Conservation (phyloP, 495 filamentous ascomycete species). For the Annulohypoxylon bovei region DNA sequence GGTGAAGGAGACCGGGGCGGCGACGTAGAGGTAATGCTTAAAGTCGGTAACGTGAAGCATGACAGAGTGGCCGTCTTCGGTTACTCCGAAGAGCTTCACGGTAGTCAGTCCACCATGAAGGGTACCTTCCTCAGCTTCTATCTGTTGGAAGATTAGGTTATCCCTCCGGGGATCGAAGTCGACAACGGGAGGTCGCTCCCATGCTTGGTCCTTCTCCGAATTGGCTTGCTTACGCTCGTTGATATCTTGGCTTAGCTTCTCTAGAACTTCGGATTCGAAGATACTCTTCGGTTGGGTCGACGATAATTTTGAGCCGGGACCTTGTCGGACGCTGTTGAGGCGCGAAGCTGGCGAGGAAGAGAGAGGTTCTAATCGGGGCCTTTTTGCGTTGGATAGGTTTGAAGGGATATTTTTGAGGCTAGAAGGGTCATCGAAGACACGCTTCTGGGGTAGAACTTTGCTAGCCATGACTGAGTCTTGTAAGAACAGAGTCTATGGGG, state of each 20-base stretch:
- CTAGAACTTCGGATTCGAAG: constrained; percentile 93
- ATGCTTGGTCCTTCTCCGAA: constrained; percentile 92
- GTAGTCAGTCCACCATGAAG: constrained; percentile 75
- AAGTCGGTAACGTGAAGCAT: constrained; percentile 96
- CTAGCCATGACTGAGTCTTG: constrained; percentile 51
- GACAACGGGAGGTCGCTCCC: constrained; percentile 80
- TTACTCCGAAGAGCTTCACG: constrained; percentile 95
- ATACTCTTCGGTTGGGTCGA: constrained; percentile 89
- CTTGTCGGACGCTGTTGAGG: constrained; percentile 68
- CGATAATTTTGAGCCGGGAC: constrained; percentile 67
- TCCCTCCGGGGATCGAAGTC: constrained; percentile 77
- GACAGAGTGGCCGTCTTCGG: constrained; percentile 92
- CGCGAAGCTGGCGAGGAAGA: constrained; percentile 62
- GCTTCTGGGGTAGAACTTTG: constrained; percentile 62
- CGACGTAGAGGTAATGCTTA: constrained; percentile 94
- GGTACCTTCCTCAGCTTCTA: constrained; percentile 91
- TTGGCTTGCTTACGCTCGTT: constrained; percentile 82
- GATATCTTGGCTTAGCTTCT: constrained; percentile 94
- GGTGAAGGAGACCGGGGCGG: constrained; percentile 83
- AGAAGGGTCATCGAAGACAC: constrained; percentile 61
- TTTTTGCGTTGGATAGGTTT: constrained; percentile 65
- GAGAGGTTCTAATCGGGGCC: constrained; percentile 75
- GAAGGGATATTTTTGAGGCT: constrained; percentile 58
- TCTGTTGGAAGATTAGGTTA: constrained; percentile 89
- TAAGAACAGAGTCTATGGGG: constrained; percentile 6